These are phyloP conservation scores for Suhomyces bokatorum DNA, from an alignment of 1,139 yeast species.

Conservation along the genomic window DNA sequence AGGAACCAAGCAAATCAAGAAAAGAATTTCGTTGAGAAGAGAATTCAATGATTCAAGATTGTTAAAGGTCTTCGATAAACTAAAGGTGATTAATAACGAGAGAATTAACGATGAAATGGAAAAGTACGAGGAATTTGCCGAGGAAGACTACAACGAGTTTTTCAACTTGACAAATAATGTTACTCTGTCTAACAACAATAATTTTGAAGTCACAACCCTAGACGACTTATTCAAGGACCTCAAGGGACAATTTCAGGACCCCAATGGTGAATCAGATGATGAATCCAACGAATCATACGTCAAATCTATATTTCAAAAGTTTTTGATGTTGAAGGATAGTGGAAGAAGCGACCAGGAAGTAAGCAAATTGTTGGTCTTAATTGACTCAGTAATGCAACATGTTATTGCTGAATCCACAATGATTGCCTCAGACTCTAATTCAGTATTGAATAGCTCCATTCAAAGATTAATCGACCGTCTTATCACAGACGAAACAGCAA, in stretches of 20 bases:
- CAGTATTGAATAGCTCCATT: conserved; percentile 33
- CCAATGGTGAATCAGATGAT: conserved; percentile 5
- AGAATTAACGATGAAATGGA: conserved; percentile 49
- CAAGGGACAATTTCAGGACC: conserved; percentile 16
- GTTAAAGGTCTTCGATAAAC: conserved; percentile 37
- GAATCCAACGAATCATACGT: conserved; percentile 18
- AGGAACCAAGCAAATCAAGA: conserved; percentile 32
- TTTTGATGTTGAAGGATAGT: conserved; percentile 27
- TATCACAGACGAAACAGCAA: conserved; percentile 36
- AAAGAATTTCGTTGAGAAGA: conserved; percentile 37
- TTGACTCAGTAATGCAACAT: conserved; percentile 36
- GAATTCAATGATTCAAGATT: conserved; percentile 46
- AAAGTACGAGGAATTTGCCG: conserved; percentile 42
- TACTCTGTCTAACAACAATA: conserved; percentile 10
- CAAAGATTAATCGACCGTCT: conserved; percentile 38
- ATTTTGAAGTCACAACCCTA: conserved; percentile 18
- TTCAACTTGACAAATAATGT: conserved; percentile 14
- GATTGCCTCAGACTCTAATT: conserved; percentile 26
- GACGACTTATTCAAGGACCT: conserved; percentile 25
- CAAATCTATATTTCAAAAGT: conserved; percentile 26
- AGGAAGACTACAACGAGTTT: conserved; percentile 37
- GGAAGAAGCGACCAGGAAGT: conserved; percentile 24
- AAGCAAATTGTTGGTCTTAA: conserved; percentile 26
- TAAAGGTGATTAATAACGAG: conserved; percentile 36
- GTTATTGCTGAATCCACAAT: conserved; percentile 28